A percentile compares a stretch with the other conserved stretches of the same genome.
Evolutionary conservation across 257 asterid species (phyloP).

Genomic region (Catharanthus roseus): DNA sequence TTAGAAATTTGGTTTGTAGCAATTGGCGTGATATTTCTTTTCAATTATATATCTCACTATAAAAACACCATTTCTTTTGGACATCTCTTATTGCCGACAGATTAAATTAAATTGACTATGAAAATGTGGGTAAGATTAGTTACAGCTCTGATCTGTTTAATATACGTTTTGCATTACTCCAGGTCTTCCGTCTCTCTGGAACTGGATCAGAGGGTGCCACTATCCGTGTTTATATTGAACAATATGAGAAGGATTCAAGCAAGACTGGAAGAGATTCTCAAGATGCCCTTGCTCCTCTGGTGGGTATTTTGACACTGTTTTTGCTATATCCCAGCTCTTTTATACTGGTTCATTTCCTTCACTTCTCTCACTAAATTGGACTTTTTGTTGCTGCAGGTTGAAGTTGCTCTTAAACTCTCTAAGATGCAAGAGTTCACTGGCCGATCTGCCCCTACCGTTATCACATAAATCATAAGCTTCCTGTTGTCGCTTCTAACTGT

Average conservation of each 20-base stretch:
- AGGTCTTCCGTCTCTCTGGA: constrained; percentile 99
- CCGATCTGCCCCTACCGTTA: constrained; percentile 88
- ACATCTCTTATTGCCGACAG: not conserved
- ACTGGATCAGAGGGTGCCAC: constrained; percentile 99
- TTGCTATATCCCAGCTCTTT: not conserved
- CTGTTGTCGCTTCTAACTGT: not conserved
- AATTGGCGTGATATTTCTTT: not conserved
- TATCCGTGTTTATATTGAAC: constrained; percentile 91
- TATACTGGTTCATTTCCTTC: not conserved
- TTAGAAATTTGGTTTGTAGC: not conserved
- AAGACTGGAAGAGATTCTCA: constrained; percentile 79
- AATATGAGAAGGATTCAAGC: constrained; percentile 76
- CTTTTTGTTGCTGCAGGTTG: constrained; percentile 45
- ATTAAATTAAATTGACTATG: not conserved
- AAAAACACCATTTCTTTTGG: not conserved
- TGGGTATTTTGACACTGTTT: constrained; percentile 18
- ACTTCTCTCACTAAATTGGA: constrained; percentile 4
- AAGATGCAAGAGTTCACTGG: constrained; percentile 88
- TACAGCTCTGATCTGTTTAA: not conserved
- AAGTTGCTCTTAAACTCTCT: constrained; percentile 88
- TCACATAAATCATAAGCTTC: constrained; percentile 65
- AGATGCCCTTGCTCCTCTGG: constrained; percentile 91
- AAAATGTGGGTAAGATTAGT: not conserved
- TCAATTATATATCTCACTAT: not conserved
- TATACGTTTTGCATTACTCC: constrained; percentile 15